These are phyloP conservation scores for Sphagnum fallax DNA, from an alignment of 228 moss, liverwort and hornwort species.

Conservation along the genomic window DNA sequence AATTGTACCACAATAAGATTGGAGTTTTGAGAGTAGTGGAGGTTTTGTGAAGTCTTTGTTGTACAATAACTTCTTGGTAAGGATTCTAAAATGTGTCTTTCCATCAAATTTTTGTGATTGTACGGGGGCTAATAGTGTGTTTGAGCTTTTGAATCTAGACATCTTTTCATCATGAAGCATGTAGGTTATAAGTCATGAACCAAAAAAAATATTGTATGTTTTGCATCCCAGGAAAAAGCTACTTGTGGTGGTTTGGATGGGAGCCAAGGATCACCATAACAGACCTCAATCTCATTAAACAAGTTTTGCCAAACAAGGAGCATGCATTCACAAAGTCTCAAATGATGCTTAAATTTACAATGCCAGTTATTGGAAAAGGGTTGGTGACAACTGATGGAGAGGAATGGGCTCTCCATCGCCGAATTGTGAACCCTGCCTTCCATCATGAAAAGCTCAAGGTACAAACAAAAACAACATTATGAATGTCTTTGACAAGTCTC, in stretches of 20 bases:
- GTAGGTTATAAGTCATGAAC: too few species aligned
- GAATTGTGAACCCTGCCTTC: slow-evolving; percentile 17
- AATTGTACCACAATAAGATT: too few species aligned
- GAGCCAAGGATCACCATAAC: slow-evolving; percentile 10
- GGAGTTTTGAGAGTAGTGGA: too few species aligned
- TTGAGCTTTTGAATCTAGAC: too few species aligned
- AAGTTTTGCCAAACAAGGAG: slow-evolving; percentile 13
- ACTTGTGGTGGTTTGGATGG: slow-evolving; percentile 12
- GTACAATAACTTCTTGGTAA: too few species aligned
- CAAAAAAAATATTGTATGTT: too few species aligned
- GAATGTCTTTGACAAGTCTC: background rate
- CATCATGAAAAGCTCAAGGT: slow-evolving; percentile 17
- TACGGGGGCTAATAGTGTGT: too few species aligned
- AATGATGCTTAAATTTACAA: background rate
- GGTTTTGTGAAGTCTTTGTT: too few species aligned
- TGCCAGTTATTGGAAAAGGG: slow-evolving; percentile 13
- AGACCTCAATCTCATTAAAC: slow-evolving; percentile 11
- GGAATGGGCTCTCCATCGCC: slow-evolving; percentile 20
- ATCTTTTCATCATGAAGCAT: too few species aligned
- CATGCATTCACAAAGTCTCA: slow-evolving; percentile 7
- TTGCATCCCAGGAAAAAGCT: slow-evolving; percentile 6
- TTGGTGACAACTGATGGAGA: slow-evolving; percentile 11
- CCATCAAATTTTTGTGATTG: too few species aligned
- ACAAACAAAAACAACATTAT: background rate
- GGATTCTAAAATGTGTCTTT: too few species aligned